Conservation (phyloP, 306 rosid species). For the Begonia loranthoides region DNA sequence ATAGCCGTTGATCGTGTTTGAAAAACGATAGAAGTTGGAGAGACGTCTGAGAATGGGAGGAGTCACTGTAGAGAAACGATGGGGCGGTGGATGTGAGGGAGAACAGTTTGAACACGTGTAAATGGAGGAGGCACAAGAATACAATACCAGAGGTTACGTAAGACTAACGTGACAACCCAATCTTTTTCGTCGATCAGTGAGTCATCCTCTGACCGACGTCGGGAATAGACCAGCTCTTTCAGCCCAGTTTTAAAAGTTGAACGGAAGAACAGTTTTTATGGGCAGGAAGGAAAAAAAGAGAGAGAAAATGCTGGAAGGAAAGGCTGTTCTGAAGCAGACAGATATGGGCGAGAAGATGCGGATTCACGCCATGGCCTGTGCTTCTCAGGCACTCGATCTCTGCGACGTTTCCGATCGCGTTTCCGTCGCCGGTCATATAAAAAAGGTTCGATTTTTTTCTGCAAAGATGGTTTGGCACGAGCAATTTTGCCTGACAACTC, state of each 20-base stretch:
- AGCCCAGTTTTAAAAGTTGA: not conserved
- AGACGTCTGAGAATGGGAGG: too few relatives aligned
- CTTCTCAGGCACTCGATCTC: constrained; percentile 78
- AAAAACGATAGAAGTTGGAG: too few relatives aligned
- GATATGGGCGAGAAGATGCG: constrained; percentile 73
- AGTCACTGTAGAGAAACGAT: too few relatives aligned
- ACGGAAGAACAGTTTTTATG: not conserved
- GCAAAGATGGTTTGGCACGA: not conserved
- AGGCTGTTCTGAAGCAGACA: constrained; percentile 46
- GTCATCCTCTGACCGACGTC: not conserved
- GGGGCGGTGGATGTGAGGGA: too few relatives aligned
- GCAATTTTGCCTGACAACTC: not conserved
- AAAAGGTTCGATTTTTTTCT: constrained; percentile 30
- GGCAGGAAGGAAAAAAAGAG: not conserved
- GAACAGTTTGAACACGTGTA: too few relatives aligned
- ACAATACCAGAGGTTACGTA: not conserved
- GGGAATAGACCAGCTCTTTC: not conserved
- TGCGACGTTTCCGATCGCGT: constrained; percentile 52
- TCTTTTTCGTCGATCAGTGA: too few relatives aligned
- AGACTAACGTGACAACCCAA: not conserved
- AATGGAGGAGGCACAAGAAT: not conserved
- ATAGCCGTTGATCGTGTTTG: too few relatives aligned
- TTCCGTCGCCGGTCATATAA: constrained; percentile 57
- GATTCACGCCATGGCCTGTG: constrained; percentile 75
- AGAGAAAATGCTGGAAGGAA: constrained; percentile 71